Evolutionary conservation across 2,329 filamentous ascomycete genomes (phyloP), one percentile per base, ranked within the genome.

Genomic region (Monilinia vaccinii-corymbosi): DNA sequence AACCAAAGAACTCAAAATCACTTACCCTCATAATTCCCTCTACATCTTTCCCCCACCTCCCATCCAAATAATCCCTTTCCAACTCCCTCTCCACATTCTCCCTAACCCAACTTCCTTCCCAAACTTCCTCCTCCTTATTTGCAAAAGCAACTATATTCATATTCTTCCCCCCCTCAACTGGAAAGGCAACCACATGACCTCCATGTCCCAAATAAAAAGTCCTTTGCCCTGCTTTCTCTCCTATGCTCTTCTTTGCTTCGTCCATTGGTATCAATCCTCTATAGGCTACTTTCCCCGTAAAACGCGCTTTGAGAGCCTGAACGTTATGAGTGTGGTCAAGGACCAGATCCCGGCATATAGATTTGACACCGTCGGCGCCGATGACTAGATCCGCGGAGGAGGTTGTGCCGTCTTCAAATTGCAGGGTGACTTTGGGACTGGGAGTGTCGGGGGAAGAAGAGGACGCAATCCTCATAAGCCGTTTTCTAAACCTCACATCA

Each of bases 201-300:
- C 74, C 70, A 0, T 78, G 79, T 0, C 82, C 83, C 40, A 80
- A 74, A 67, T 81, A 81, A 76, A 84, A 80, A 1, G 42, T 53
- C 4, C 50, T 42, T 10, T 48, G 44, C 10, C 13, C 42, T 3
- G 45, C 40, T 21, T 57, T 57, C 9, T 23, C 42, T 16, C 40
- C 53, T 25, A 34, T 48, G 25, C 21, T 56, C 23, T 34, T 25
- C 31, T 47, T 56, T 10, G 45, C 53, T 16, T 34, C 67, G 0
- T 74, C 72, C 77, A 87, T 86, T 0, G 83, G 80, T 2, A 86
- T 73, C 0, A 87, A 70, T 0, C 79, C 79, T 2, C 85, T 77
- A 71, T 83, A 87, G 38, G 80, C 84, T 31, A 53, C n/a, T 53
- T 53, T 53, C 7, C 50, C 50, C 11, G 50, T 53, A 18, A 53